These are phyloP conservation scores for Daedaleopsis sinensis DNA, from an alignment of 768 basidiomycete genomes.

Conservation along the genomic window DNA sequence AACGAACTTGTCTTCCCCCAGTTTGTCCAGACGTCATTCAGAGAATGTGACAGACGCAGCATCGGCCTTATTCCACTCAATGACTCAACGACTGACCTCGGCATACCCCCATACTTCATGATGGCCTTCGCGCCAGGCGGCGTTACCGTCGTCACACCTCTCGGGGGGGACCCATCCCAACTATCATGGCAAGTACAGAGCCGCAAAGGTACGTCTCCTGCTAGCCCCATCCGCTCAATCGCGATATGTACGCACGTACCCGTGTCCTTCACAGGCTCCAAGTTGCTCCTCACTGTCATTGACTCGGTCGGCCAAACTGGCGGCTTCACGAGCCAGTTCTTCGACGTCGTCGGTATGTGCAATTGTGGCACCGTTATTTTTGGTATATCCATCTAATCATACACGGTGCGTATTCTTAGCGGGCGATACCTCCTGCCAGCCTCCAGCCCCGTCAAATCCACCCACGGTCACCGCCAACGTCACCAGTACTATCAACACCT, in stretches of 20 bases:
- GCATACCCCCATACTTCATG: slow-evolving; percentile 44
- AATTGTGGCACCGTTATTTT: not conserved
- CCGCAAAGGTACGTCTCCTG: slow-evolving; percentile 39
- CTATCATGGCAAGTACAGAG: slow-evolving; percentile 43
- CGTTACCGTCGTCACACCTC: slow-evolving; percentile 30
- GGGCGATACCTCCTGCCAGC: slow-evolving; percentile 32
- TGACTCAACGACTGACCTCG: slow-evolving; percentile 23
- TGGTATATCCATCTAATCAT: not conserved
- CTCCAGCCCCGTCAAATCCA: slow-evolving; percentile 21
- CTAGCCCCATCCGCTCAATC: not conserved
- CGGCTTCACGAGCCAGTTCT: slow-evolving; percentile 40
- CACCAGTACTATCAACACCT: slow-evolving; percentile 42
- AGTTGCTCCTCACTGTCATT: slow-evolving; percentile 46
- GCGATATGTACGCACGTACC: not conserved
- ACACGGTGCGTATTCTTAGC: slow-evolving; percentile 22
- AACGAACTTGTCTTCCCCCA: not conserved
- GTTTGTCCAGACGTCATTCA: slow-evolving; percentile 26
- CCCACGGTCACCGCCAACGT: slow-evolving; percentile 44
- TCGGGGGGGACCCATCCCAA: slow-evolving; percentile 35
- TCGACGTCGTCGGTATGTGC: slow-evolving; percentile 40
- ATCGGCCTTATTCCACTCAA: slow-evolving; percentile 30
- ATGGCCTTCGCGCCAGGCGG: slow-evolving; percentile 43
- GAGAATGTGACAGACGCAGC: slow-evolving; percentile 27
- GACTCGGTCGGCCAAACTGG: slow-evolving; percentile 47
- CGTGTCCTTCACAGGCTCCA: slow-evolving; percentile 37